Evolutionary conservation across 1,139 yeast genomes (phyloP).

Genomic region (Suhomyces maxii): DNA sequence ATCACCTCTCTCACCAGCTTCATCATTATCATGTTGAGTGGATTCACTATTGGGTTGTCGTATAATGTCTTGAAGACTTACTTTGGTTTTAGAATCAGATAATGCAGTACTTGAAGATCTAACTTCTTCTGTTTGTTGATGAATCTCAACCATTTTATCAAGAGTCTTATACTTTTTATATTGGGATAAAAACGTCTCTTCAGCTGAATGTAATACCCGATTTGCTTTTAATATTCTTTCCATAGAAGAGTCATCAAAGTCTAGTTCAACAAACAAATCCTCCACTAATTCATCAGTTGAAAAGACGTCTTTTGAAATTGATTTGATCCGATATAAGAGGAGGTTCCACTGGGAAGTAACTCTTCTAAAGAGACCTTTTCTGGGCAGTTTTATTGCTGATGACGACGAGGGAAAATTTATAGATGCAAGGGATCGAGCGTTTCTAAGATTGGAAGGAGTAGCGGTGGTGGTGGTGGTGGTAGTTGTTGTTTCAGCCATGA

Average conservation of each 20-base stretch:
- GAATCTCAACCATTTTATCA: constrained; percentile 34
- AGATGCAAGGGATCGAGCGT: constrained; percentile 10
- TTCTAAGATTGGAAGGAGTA: constrained; percentile 2
- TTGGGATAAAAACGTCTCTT: constrained; percentile 36
- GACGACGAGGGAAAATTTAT: constrained; percentile 2
- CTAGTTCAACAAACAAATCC: constrained; percentile 43
- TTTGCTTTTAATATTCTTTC: constrained; percentile 23
- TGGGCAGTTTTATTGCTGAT: constrained; percentile 4
- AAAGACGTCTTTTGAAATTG: constrained; percentile 45
- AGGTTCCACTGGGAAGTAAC: constrained; percentile 37
- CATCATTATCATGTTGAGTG: neutral
- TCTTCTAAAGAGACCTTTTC: constrained; percentile 30
- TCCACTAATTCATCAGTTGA: constrained; percentile 42
- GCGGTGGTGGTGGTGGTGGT: neutral
- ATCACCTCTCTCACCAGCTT: constrained; percentile 3
- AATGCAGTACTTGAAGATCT: constrained; percentile 23
- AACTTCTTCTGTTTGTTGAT: constrained; percentile 19
- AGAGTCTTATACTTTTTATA: constrained; percentile 36
- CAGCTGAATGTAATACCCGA: constrained; percentile 29
- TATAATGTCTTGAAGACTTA: constrained; percentile 13
- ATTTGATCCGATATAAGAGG: constrained; percentile 33
- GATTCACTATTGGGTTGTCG: constrained; percentile 10
- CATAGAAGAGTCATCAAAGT: constrained; percentile 26
- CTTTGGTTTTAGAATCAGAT: constrained; percentile 15
- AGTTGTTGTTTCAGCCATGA: constrained; percentile 5